A percentile compares a stretch with the other conserved stretches of the same genome.
Evolutionary conservation across 441 rosid genomes (phyloP).

Genomic region (Pelargonium myrrhifolium): DNA sequence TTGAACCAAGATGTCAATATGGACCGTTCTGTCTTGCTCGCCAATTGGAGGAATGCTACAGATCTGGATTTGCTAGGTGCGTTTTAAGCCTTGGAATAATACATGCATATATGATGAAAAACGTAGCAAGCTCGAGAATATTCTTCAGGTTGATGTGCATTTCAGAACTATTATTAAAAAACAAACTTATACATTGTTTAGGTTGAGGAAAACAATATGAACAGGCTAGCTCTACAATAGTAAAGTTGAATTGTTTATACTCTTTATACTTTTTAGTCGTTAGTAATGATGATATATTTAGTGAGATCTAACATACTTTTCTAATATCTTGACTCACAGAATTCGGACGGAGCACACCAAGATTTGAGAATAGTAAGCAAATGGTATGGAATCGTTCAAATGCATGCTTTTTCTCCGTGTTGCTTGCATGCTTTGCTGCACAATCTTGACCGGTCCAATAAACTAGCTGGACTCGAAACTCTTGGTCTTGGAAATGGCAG

Average conservation of each 20-base stretch:
- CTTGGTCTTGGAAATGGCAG: background rate
- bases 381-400: conserved; percentile 3
- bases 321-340: too few species aligned
- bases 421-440: conserved; percentile 1
- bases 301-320: background rate
- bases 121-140: background rate
- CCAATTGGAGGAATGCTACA: background rate
- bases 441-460: background rate
- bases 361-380: background rate
- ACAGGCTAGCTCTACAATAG: background rate
- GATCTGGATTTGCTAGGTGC: background rate
- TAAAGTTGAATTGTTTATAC: background rate
- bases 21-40: background rate
- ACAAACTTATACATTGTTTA: background rate
- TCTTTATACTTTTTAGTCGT: background rate
- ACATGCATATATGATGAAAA: background rate
- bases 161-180: background rate
- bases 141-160: background rate
- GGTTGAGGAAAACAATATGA: background rate
- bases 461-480: background rate
- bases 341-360: background rate
- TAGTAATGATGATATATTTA: background rate
- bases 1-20: background rate
- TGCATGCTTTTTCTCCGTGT: background rate
- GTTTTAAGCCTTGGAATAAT: background rate